These are phyloP conservation scores for Excoecaria agallocha DNA, from an alignment of 345 rosid genomes.

Conservation along the genomic window DNA sequence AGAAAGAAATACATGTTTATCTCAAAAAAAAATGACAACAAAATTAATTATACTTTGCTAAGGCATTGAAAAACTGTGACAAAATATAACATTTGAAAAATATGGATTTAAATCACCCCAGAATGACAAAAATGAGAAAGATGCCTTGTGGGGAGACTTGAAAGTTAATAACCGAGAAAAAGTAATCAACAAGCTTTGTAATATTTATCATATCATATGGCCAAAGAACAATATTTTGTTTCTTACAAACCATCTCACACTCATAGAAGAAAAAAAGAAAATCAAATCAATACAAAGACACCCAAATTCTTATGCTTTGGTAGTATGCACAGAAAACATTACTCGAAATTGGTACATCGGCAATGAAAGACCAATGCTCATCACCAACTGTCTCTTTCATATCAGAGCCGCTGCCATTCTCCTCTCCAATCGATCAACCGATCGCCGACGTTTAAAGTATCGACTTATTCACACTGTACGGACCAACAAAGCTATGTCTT, in stretches of 20 bases:
- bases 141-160: background rate
- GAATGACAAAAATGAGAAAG: background rate
- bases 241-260: no score
- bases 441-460: constrained; percentile 76
- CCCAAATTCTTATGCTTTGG: constrained; percentile 82
- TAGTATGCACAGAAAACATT: constrained; percentile 90
- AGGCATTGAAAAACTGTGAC: background rate
- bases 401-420: constrained; percentile 95
- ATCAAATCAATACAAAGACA: constrained; percentile 73
- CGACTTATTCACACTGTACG: constrained; percentile 91
- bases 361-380: constrained; percentile 87
- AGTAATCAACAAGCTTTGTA: background rate
- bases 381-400: constrained; percentile 86
- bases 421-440: constrained; percentile 67
- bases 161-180: background rate
- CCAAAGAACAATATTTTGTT: no score
- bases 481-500: constrained; percentile 89
- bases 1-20: no score
- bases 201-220: background rate
- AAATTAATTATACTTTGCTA: no score
- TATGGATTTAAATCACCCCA: background rate
- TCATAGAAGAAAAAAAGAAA: no score
- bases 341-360: constrained; percentile 88
- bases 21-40: no score
- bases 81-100: background rate